Conservation (phyloP, 73 alveolate species). For the Symbiodinium pilosum region DNA sequence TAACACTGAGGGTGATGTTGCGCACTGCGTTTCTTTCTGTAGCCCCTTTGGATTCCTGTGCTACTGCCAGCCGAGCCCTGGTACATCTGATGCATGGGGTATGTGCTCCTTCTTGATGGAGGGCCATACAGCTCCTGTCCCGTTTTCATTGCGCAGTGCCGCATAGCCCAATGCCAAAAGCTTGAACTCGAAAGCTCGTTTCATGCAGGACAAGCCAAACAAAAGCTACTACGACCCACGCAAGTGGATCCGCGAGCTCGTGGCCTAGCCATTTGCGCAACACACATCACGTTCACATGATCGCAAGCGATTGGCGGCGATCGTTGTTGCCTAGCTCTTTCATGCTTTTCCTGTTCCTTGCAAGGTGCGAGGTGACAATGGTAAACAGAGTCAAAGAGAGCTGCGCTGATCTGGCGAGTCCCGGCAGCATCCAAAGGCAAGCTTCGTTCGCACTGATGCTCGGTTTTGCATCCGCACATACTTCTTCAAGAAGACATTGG, state of each 20-base stretch:
- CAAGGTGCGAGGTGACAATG: neutral
- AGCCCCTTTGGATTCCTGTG: neutral
- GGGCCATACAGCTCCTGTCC: too few relatives aligned
- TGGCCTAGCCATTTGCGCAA: neutral
- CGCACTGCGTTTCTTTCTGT: neutral
- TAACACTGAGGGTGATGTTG: neutral
- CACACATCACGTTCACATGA: too few relatives aligned
- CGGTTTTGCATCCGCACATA: too few relatives aligned
- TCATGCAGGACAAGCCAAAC: conserved; percentile 27
- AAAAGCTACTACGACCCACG: conserved; percentile 15
- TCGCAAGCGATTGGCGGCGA: too few relatives aligned
- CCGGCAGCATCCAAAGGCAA: too few relatives aligned
- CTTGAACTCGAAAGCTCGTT: too few relatives aligned
- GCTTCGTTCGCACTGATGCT: too few relatives aligned
- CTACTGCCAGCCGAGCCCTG: neutral
- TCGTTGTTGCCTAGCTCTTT: too few relatives aligned
- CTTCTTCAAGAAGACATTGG: neutral
- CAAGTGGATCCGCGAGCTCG: conserved; percentile 8
- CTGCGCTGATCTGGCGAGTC: neutral
- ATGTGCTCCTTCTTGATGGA: too few relatives aligned
- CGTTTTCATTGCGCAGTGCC: too few relatives aligned
- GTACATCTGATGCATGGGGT: too few relatives aligned
- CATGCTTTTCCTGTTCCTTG: neutral
- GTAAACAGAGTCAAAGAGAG: neutral
- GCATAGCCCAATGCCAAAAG: too few relatives aligned